These are phyloP conservation scores for Coemansia furcata DNA, from an alignment of 192 early-diverging fungal species.

Conservation along the genomic window DNA sequence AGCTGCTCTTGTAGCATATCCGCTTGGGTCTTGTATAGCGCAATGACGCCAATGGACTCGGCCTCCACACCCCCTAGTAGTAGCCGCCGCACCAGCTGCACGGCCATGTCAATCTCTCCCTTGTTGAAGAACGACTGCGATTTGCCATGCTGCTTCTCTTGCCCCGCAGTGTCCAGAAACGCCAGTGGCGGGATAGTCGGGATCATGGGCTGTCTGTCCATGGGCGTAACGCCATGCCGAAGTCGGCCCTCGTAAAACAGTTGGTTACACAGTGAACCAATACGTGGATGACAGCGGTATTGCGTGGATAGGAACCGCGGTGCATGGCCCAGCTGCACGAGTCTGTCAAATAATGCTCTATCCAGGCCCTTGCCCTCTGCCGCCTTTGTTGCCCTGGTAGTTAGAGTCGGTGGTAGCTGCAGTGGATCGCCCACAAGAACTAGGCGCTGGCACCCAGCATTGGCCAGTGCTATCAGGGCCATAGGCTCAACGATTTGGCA, in stretches of 20 bases:
- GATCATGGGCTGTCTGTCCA: constrained; percentile 30
- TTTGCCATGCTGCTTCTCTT: constrained; percentile 41
- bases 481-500: constrained; percentile 88
- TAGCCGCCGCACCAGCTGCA: constrained; percentile 26
- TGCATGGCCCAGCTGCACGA: constrained; percentile 53
- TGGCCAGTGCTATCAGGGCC: constrained; percentile 74
- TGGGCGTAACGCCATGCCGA: constrained; percentile 29
- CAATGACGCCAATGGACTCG: constrained; percentile 48
- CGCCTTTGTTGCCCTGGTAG: constrained; percentile 45
- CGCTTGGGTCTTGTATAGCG: constrained; percentile 45
- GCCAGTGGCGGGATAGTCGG: constrained; percentile 37
- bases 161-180: constrained; percentile 45
- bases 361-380: constrained; percentile 65
- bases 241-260: constrained; percentile 47
- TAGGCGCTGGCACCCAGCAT: constrained; percentile 58
- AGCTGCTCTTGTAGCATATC: constrained; percentile 46
- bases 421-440: constrained; percentile 87
- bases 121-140: constrained; percentile 54
- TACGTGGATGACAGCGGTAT: constrained; percentile 56
- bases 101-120: constrained; percentile 40
- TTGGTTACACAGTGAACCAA: constrained; percentile 46
- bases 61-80: constrained; percentile 16
- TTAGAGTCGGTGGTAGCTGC: constrained; percentile 84
- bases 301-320: constrained; percentile 47
- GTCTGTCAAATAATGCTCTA: constrained; percentile 78